phyloP scores from a whole-genome alignment of 345 rosid genomes.

The Pelargonium nanum region DNA sequence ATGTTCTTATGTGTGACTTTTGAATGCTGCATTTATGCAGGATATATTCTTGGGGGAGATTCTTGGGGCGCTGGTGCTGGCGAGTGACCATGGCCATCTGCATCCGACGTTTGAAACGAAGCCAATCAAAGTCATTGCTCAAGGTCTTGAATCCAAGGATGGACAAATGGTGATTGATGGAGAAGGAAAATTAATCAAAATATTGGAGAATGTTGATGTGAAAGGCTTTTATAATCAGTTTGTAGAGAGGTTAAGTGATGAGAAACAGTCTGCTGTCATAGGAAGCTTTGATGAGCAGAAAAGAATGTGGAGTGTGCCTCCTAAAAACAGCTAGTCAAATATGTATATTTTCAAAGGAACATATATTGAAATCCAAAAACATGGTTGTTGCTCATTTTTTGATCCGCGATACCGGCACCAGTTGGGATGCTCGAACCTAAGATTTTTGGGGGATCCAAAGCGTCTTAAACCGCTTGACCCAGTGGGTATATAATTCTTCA shows the following conservation, averaged over 20 bases:
- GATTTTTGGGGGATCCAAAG: too few relatives aligned
- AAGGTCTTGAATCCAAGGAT: constrained; percentile 7
- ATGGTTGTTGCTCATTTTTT: too few relatives aligned
- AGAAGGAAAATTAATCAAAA: constrained; percentile 15
- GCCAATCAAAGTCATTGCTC: constrained; percentile 14
- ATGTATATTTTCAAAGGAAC: too few relatives aligned
- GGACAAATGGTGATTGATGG: constrained; percentile 13
- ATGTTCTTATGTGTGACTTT: not conserved
- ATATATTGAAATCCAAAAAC: too few relatives aligned
- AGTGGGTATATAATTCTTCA: too few relatives aligned
- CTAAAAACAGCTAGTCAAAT: too few relatives aligned
- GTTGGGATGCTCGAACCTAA: too few relatives aligned
- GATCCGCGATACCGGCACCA: too few relatives aligned
- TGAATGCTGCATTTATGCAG: not conserved
- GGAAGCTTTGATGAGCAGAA: constrained; percentile 62
- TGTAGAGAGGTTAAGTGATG: constrained; percentile 24
- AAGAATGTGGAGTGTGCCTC: constrained; percentile 39
- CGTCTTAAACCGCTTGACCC: too few relatives aligned
- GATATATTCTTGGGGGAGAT: constrained; percentile 12
- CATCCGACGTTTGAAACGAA: constrained; percentile 6
- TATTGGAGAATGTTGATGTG: constrained; percentile 15
- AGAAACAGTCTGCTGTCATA: constrained; percentile 47
- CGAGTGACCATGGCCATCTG: constrained; percentile 4
- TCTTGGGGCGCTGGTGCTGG: constrained; percentile 12
- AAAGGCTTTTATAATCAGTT: constrained; percentile 13